Evolutionary conservation across 1,284 basidiomycete genomes (phyloP).

Genomic region (Cutaneotrichosporon sp.): DNA sequence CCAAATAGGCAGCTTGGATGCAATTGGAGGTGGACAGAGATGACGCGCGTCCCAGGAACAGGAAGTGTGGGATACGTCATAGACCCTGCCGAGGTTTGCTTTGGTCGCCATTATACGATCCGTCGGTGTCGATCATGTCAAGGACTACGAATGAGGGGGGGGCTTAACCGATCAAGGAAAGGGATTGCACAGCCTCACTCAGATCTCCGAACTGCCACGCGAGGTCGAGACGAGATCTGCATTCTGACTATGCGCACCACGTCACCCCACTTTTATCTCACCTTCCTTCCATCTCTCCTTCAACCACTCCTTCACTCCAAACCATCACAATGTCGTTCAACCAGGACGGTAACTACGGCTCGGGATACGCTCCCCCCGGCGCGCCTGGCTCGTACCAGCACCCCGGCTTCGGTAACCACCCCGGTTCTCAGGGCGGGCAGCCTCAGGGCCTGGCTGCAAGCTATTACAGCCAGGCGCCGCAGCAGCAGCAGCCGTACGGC

Average conservation of each 20-base stretch:
- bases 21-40: neutral
- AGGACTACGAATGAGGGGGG: neutral
- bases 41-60: neutral
- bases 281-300: neutral
- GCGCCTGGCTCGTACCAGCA: neutral
- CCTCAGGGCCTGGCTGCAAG: neutral
- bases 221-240: no score
- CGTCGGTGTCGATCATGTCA: neutral
- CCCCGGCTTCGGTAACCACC: constrained; percentile 1
- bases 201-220: neutral
- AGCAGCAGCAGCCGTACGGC: neutral
- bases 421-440: neutral
- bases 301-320: neutral
- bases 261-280: neutral
- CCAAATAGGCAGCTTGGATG: no score
- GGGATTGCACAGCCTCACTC: neutral
- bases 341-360: constrained; percentile 2
- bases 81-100: neutral
- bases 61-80: neutral
- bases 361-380: neutral
- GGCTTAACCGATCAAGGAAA: neutral
- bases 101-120: neutral
- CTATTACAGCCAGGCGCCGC: neutral
- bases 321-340: neutral
- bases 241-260: neutral